Conservation (phyloP, 2,329 filamentous ascomycete genomes). For the Pyrenochaeta sp. region DNA sequence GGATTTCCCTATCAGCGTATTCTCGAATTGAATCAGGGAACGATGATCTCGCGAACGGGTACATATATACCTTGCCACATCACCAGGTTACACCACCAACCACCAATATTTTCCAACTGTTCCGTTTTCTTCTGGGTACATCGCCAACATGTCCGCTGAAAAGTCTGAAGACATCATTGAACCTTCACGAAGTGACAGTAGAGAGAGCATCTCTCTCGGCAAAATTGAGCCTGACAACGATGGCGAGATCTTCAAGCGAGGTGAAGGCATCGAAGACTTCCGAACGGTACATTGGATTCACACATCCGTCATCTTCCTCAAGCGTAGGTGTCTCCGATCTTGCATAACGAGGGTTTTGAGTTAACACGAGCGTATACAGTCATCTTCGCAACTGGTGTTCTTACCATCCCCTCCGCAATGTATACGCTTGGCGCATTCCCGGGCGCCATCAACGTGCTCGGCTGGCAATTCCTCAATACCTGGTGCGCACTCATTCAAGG, state of each 20-base stretch:
- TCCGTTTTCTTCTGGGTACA: background rate
- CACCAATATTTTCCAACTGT: background rate
- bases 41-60: background rate
- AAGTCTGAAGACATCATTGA: constrained; percentile 36
- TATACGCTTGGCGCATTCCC: constrained; percentile 58
- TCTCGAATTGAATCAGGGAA: background rate
- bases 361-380: constrained; percentile 28
- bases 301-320: constrained; percentile 63
- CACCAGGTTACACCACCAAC: background rate
- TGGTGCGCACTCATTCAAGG: constrained; percentile 60
- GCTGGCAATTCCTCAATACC: constrained; percentile 59
- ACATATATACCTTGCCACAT: constrained; percentile 14
- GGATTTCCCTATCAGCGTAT: background rate
- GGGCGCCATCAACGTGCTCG: constrained; percentile 58
- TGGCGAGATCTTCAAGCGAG: constrained; percentile 61
- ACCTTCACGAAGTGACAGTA: constrained; percentile 26
- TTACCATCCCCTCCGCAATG: constrained; percentile 60
- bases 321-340: constrained; percentile 38
- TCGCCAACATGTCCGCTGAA: constrained; percentile 32
- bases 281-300: constrained; percentile 63
- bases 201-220: constrained; percentile 28
- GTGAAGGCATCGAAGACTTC: constrained; percentile 60
- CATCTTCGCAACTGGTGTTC: constrained; percentile 60
- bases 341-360: background rate
- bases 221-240: constrained; percentile 39